Evolutionary conservation across 169 alveolate genomes (phyloP), one percentile per base, ranked within the genome.

Genomic region (Plasmodium gonderi): DNA sequence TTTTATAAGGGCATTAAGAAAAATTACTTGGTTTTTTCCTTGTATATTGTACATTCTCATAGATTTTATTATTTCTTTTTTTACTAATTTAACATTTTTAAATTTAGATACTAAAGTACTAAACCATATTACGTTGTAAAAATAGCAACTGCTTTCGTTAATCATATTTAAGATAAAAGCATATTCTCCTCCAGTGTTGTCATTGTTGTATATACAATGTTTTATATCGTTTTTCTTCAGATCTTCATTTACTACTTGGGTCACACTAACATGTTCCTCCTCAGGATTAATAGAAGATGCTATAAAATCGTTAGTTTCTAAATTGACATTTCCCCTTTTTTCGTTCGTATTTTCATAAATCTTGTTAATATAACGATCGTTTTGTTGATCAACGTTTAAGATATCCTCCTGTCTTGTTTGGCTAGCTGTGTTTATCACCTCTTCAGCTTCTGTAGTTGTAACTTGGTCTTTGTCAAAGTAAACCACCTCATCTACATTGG

Each of bases 61-160:
- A 23, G 94, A 96, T 23, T 78, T 78, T 17, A 92, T 94, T 65
- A 95, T 95, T 64, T 90, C 80, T 8, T 91, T 89, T 82, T 94
- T 95, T 82, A 95, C 91, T 26, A 92, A 92, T 81, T 95, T 95
- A 44, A 95, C 93, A 54, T 94, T 92, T 42, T 94, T 76, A 44
- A 90, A 81, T 82, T 78, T 94, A 9, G 97, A 94, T 29, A 95
- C 96, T 42, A 95, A 64, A 6, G 96, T 87, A 9, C 96, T 95
- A 90, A 95, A 95, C 97, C 97, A 95, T 68, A 95, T 85, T 23
- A 83, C 95, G 79, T 95, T 95, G 75, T 90, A 91, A 67, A 79
- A 92, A 47, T 74, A 89, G 29, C 49, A 79, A 7, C 82, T 91
- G 49, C 97, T 95, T 91, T 95, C 96, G 65, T 89, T 90, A 40